Conservation (phyloP, 345 rosid genomes). For the Gossypium ekmanianum region DNA sequence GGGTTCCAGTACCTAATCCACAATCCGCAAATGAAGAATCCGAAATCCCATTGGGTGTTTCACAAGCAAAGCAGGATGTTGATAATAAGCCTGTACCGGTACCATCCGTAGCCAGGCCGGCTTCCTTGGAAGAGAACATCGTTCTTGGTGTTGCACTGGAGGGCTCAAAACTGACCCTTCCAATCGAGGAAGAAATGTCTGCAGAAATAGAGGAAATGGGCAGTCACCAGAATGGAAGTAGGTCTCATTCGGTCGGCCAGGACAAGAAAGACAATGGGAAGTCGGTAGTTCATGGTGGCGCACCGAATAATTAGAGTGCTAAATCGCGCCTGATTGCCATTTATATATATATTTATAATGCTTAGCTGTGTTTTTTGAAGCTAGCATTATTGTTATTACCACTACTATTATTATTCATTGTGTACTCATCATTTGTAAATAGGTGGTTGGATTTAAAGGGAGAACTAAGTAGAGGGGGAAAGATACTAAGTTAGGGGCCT, state of each 20-base stretch:
- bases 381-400: constrained; percentile 21
- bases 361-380: constrained; percentile 51
- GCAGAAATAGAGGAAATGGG: constrained; percentile 56
- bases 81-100: constrained; percentile 34
- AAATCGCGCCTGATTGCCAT: not conserved
- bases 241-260: constrained; percentile 24
- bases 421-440: constrained; percentile 25
- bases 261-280: constrained; percentile 44
- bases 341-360: constrained; percentile 10
- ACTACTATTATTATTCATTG: not conserved
- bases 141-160: constrained; percentile 88
- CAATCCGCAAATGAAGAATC: constrained; percentile 24
- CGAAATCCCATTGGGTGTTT: constrained; percentile 17
- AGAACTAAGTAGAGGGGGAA: not conserved
- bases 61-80: constrained; percentile 35
- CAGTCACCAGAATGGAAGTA: constrained; percentile 33
- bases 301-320: constrained; percentile 12
- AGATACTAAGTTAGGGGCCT: not conserved
- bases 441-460: constrained; percentile 1
- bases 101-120: constrained; percentile 39
- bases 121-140: constrained; percentile 70
- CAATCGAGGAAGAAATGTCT: constrained; percentile 63
- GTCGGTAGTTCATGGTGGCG: constrained; percentile 28
- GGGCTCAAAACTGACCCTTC: constrained; percentile 84
- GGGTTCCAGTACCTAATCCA: constrained; percentile 19